Evolutionary conservation across 331 rosid genomes (phyloP).

Genomic region (Arachis monticola): DNA sequence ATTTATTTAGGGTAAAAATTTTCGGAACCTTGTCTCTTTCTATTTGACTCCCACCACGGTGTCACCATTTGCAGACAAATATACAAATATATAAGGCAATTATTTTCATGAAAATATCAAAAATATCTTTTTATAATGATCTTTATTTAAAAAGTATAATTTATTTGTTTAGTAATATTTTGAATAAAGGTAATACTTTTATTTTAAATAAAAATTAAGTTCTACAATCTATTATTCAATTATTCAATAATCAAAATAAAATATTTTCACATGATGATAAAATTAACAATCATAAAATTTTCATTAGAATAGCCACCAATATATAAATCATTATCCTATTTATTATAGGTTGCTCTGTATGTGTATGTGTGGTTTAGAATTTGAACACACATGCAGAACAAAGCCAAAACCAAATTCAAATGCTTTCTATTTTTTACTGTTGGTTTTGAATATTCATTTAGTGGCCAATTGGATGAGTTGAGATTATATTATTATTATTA

Average conservation of each 20-base stretch:
- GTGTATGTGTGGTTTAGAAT: constrained; percentile 21
- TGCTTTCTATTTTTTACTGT: constrained; percentile 28
- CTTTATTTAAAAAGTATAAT: no score
- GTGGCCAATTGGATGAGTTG: constrained; percentile 18
- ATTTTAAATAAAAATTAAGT: no score
- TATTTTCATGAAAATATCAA: no score
- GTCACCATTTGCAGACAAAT: constrained; percentile 9
- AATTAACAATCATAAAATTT: no score
- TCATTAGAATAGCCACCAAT: no score
- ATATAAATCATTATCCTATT: constrained; percentile 13
- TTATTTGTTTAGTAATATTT: no score
- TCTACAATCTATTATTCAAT: no score
- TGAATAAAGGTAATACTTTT: no score
- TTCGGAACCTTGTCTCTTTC: constrained; percentile 36
- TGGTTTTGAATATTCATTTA: constrained; percentile 28
- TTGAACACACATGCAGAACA: constrained; percentile 16
- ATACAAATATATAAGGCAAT: neutral
- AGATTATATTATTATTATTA: no score
- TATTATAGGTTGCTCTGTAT: constrained; percentile 8
- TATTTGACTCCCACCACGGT: constrained; percentile 39
- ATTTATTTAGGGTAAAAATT: neutral
- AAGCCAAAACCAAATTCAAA: constrained; percentile 8
- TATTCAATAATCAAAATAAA: no score
- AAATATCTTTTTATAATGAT: no score
- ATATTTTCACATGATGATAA: no score